These are phyloP conservation scores for Rutstroemia sp. DNA, from an alignment of 2,329 filamentous ascomycete genomes.

Conservation along the genomic window DNA sequence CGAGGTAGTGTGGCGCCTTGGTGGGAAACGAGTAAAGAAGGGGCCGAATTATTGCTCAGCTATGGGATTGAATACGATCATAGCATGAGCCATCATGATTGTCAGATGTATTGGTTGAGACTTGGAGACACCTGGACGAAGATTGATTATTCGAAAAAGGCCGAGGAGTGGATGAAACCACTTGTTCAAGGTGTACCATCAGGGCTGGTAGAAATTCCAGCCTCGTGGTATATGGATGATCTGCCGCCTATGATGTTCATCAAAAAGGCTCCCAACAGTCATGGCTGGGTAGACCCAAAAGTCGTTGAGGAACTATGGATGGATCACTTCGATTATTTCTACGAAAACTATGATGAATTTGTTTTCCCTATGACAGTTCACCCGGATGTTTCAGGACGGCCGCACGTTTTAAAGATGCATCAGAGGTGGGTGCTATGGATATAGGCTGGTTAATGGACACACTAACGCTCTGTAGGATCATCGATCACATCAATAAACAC, in stretches of 20 bases:
- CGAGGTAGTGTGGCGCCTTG: constrained; percentile 67
- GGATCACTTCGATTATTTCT: constrained; percentile 67
- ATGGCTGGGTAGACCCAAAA: constrained; percentile 46
- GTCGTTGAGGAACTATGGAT: constrained; percentile 36
- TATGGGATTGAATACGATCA: constrained; percentile 68
- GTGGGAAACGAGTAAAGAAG: constrained; percentile 67
- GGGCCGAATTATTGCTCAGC: constrained; percentile 53
- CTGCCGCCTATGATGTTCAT: constrained; percentile 67
- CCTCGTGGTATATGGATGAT: constrained; percentile 54
- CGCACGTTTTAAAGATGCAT: constrained; percentile 67
- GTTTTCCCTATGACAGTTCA: constrained; percentile 73
- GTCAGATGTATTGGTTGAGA: constrained; percentile 55
- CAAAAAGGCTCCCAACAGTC: constrained; percentile 56
- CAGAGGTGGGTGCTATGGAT: constrained; percentile 42
- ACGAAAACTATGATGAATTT: constrained; percentile 69
- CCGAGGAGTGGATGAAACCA: constrained; percentile 61
- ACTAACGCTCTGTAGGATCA: constrained; percentile 41
- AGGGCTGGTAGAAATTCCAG: constrained; percentile 60
- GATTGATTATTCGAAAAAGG: constrained; percentile 57
- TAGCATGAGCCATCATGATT: constrained; percentile 58
- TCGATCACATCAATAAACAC: constrained; percentile 59
- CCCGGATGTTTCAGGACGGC: constrained; percentile 64
- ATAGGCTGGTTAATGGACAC: constrained; percentile 46
- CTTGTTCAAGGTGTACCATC: constrained; percentile 51
- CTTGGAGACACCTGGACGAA: constrained; percentile 61